A percentile compares a stretch with the other conserved stretches of the same genome.
Evolutionary conservation across 495 filamentous ascomycete species (phyloP).

Genomic region (Neurospora terricola): DNA sequence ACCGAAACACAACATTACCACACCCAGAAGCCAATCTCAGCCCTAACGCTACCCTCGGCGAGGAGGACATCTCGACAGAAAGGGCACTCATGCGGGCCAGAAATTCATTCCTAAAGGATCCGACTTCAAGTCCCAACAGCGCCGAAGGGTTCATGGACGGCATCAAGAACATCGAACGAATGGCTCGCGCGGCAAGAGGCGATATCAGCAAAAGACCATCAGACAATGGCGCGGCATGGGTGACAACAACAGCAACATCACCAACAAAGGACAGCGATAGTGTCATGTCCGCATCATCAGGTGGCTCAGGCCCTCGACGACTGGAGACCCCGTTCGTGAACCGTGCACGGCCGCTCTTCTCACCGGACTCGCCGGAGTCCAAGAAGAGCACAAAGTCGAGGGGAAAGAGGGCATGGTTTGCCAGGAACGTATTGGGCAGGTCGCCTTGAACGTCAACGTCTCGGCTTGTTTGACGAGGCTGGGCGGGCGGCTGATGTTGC

Average conservation of each 20-base stretch:
- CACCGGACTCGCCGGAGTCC: neutral
- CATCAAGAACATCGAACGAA: slow-evolving; percentile 2
- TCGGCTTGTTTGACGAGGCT: neutral
- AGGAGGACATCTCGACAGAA: slow-evolving; percentile 19
- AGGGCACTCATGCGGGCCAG: slow-evolving; percentile 17
- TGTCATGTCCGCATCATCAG: neutral
- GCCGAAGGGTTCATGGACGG: slow-evolving; percentile 5
- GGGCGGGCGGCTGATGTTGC: neutral
- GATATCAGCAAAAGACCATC: neutral
- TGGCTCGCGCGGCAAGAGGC: slow-evolving; percentile 1
- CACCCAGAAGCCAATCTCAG: slow-evolving; percentile 26
- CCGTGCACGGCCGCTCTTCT: neutral
- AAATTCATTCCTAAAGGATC: slow-evolving; percentile 12
- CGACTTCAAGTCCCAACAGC: slow-evolving; percentile 4
- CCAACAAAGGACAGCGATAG: neutral
- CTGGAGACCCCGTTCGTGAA: neutral
- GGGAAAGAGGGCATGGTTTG: neutral
- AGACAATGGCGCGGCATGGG: neutral
- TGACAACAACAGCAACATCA: neutral
- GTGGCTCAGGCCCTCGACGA: neutral
- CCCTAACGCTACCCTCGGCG: slow-evolving; percentile 23
- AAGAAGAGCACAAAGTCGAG: neutral
- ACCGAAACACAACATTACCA: slow-evolving; percentile 24
- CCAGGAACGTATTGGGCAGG: neutral
- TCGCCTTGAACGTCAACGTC: neutral